phyloP scores from a whole-genome alignment of 768 basidiomycete species.

The Sistotremastrum suecicum region DNA sequence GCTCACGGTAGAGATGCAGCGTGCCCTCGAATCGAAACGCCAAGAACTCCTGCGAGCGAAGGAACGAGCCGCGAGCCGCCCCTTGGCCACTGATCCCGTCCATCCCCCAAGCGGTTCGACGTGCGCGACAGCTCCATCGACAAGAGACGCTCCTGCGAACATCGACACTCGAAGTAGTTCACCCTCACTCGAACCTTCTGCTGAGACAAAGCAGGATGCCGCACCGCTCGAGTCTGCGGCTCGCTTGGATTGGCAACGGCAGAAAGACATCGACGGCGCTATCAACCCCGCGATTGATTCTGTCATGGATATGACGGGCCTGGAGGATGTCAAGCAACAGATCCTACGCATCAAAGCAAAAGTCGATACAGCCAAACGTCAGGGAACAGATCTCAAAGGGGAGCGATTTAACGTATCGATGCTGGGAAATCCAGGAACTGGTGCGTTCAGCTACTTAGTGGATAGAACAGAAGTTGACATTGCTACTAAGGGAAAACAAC shows the following conservation, averaged over 20 bases:
- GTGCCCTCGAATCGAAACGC: slow-evolving; percentile 27
- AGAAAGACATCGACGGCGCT: slow-evolving; percentile 40
- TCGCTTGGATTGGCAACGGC: slow-evolving; percentile 36
- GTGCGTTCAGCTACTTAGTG: slow-evolving; percentile 20
- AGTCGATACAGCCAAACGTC: slow-evolving; percentile 30
- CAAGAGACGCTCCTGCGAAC: neutral
- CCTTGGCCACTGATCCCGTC: slow-evolving; percentile 1
- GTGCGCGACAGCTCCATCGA: neutral
- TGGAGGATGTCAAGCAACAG: slow-evolving; percentile 49
- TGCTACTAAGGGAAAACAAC: slow-evolving; percentile 48
- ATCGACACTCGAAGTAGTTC: slow-evolving; percentile 4
- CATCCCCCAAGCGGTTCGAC: slow-evolving; percentile 2
- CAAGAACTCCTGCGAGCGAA: slow-evolving; percentile 28
- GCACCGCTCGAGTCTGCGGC: slow-evolving; percentile 4
- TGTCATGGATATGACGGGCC: slow-evolving; percentile 57
- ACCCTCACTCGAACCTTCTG: neutral
- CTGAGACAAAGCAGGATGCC: too few species aligned
- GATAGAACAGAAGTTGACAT: neutral
- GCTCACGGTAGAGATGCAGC: slow-evolving; percentile 20
- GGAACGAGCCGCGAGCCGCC: neutral
- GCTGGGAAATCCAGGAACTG: slow-evolving; percentile 64
- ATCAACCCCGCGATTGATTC: slow-evolving; percentile 41
- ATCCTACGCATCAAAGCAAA: slow-evolving; percentile 45
- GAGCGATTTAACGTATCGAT: slow-evolving; percentile 50
- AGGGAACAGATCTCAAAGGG: slow-evolving; percentile 33